Conservation (phyloP, 306 rosid species). For the Quercus parvula region DNA sequence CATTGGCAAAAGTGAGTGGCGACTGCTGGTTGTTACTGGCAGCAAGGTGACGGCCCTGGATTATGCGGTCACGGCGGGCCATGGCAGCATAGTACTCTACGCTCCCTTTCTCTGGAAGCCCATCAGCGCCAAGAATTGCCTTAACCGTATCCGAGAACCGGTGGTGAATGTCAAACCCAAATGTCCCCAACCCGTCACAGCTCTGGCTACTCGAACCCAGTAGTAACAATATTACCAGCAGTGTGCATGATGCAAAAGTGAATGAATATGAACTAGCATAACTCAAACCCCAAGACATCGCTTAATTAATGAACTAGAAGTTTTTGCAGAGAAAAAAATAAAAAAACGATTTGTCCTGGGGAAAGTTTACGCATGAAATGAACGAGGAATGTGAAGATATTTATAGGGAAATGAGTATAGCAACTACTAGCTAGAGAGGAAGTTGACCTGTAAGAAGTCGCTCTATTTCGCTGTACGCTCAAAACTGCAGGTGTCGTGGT, state of each 20-base stretch:
- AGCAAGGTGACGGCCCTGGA: slow-evolving; percentile 19
- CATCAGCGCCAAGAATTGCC: slow-evolving; percentile 45
- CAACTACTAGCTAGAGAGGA: no score
- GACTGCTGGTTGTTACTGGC: slow-evolving; percentile 21
- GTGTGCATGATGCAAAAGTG: neutral
- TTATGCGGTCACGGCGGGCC: slow-evolving; percentile 53
- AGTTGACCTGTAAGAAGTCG: no score
- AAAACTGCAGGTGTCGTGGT: no score
- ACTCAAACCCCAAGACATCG: neutral
- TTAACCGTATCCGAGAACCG: slow-evolving; percentile 57
- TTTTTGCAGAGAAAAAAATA: no score
- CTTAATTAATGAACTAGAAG: neutral
- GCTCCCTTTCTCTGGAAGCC: slow-evolving; percentile 59
- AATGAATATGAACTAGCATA: neutral
- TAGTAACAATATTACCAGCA: neutral
- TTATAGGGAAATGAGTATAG: no score
- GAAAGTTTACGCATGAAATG: no score
- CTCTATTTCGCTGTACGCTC: no score
- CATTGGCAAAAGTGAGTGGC: slow-evolving; percentile 43
- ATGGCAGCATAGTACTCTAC: slow-evolving; percentile 60
- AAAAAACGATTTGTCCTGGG: no score
- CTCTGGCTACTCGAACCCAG: slow-evolving; percentile 25
- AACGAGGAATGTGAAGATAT: no score
- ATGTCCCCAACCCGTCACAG: slow-evolving; percentile 33
- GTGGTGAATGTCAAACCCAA: slow-evolving; percentile 34